Percentiles rank a stretch among this genome's conserved stretches.
phyloP scores from a whole-genome alignment of 225 moss, liverwort and hornwort genomes.

The Antitrichia curtipendula region DNA sequence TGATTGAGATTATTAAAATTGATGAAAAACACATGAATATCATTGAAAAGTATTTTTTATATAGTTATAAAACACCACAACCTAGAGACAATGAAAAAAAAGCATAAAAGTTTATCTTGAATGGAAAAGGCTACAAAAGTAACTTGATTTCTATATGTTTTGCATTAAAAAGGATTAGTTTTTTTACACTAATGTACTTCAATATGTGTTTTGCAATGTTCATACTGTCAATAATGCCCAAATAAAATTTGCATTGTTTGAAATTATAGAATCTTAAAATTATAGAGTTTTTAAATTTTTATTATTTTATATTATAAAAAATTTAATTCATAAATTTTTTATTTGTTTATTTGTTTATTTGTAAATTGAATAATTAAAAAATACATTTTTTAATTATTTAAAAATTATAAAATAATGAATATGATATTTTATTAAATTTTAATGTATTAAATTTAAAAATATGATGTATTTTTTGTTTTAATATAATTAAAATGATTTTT shows the following conservation, averaged over 20 bases:
- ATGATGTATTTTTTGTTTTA: too few species aligned
- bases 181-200: background rate
- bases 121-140: too few species aligned
- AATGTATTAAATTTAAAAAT: too few species aligned
- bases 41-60: background rate
- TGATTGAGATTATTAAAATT: background rate
- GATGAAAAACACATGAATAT: background rate
- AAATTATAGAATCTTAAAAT: background rate
- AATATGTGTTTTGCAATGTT: too few species aligned
- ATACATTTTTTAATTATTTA: background rate
- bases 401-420: background rate
- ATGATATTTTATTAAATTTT: background rate
- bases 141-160: too few species aligned
- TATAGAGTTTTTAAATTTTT: rapidly evolving
- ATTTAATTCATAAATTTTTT: background rate
- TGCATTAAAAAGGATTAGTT: too few species aligned
- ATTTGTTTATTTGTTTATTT: background rate
- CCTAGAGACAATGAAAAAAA: background rate
- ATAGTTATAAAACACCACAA: background rate
- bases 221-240: background rate
- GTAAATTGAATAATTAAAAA: background rate
- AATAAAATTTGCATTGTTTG: background rate
- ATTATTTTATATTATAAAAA: background rate
- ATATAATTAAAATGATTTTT: background rate
- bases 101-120: too few species aligned